Base-by-base conservation (phyloP, 2,329 filamentous ascomycete species). In the Botrytis byssoidea region DNA sequence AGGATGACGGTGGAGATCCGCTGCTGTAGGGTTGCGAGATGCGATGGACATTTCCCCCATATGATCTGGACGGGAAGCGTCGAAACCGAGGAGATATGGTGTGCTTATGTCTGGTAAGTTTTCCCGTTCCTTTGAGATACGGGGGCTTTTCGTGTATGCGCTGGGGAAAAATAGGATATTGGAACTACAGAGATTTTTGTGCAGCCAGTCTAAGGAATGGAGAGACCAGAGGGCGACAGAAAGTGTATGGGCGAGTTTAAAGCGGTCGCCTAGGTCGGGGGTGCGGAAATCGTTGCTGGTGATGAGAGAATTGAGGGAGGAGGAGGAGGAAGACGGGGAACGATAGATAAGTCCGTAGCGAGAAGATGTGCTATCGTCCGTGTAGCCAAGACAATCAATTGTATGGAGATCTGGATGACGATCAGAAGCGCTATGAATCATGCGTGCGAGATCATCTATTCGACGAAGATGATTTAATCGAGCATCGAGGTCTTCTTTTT, bases 191-290 rank as follows among this genome's bases (percentile, higher is more conserved):
- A 84, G 77, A 2, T 82, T 82, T 75, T 85, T 85, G 77, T 85
- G 86, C 59, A 88, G 82, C 86, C 86, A 88, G 78, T 87, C 86
- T 55, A 88, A 83, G 1, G 85, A 85, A 77, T 88, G 86, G n/a
- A 87, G 83, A 25, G 84, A 85, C 82, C 84, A 85, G 16, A 86
- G 78, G 2, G 85, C 83, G 29, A 85, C 81, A 42, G 83, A 83
- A 32, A 86, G 81, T 4, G 80, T 84, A 40, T 81, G 79, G 4
- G 85, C 85, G 2, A 86, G 82, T 32, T 76, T 78, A 63, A 86
- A 81, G 25, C 84, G 81, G 72, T 83, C 83, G 71, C 83, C 81
- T n/a, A 86, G 82, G 72, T 85, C 84, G 4, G 84, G 85, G 20
- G 84, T 84, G 60, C 83, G 83, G 73, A 84, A 80, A 73, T 83